Base-by-base conservation (phyloP, 2,329 filamentous ascomycete genomes). In the Aspergillus terreus region DNA sequence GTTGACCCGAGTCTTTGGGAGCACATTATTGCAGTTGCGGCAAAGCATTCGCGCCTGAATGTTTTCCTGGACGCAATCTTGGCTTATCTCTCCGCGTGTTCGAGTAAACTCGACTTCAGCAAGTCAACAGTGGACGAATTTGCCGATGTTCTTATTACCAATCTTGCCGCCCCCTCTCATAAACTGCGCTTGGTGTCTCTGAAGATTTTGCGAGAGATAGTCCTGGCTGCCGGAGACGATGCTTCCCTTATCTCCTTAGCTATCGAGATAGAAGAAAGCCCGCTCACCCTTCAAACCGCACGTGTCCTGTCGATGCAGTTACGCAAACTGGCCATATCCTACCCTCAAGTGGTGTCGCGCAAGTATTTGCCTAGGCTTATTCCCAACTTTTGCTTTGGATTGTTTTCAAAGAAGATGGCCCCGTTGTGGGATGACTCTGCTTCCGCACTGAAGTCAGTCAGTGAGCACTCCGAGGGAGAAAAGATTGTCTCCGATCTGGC, bases 351-450 rank as follows among this genome's bases (percentile, higher is more conserved):
- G 9, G 74, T 77, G 38, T 73, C 81, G 2, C 78, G 82, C 35
- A 81, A 81, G 1, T 88, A 86, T 82, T 73, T 95, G 57, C 78
- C 82, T 52, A 79, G 82, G 61, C 83, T 90, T 6, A 80, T 97
- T 27, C 88, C 92, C 0, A 80, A 83, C 0, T 97, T 92, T 63
- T 85, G 90, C 61, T 96, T 96, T 61, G 94, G 94, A 45, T 81
- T 96, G 71, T 79, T 97, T 53, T 94, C 92, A 0, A 84, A 95
- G 45, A 89, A 87, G 59, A 78, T 96, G 58, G 82, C 91, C 0
- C 90, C 90, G 33, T 78, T 95, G 5, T 96, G 92, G 89, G 89
- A 95, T 54, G 90, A 95, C 62, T 82, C 89, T 0, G 83, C 87
- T 46, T 81, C 84, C 49, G 84, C 88, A 0, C 73, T 99, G 63